Percentiles rank a stretch among this genome's conserved stretches.
Conservation (phyloP, 768 basidiomycete species). For the Boletus reticulatus region DNA sequence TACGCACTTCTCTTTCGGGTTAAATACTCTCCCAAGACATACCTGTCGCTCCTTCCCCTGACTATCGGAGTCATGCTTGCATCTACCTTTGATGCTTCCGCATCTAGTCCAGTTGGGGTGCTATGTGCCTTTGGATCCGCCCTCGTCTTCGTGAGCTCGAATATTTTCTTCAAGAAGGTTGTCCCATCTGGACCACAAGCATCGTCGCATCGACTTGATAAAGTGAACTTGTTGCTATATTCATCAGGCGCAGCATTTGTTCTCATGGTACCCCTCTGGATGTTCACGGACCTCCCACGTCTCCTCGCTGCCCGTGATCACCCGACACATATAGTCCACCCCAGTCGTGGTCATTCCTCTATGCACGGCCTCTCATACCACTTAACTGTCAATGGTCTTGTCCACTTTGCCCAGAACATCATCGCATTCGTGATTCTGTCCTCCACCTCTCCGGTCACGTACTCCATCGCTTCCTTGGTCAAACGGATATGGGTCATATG, state of each 20-base stretch:
- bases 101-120: constrained; percentile 83
- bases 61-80: constrained; percentile 97
- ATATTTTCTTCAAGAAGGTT: constrained; percentile 99
- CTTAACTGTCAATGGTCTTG: constrained; percentile 91
- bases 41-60: constrained; percentile 90
- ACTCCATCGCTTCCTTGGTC: constrained; percentile 96
- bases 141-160: constrained; percentile 93
- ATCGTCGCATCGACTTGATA: constrained; percentile 82
- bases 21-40: constrained; percentile 88
- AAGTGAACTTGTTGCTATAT: constrained; percentile 93
- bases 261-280: constrained; percentile 95
- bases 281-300: constrained; percentile 79
- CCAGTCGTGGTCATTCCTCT: constrained; percentile 43
- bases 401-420: constrained; percentile 96
- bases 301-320: constrained; percentile 49
- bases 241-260: constrained; percentile 93
- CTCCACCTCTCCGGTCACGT: constrained; percentile 96
- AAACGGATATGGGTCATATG: constrained; percentile 98
- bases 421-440: constrained; percentile 96
- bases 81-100: constrained; percentile 89
- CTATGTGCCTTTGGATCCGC: constrained; percentile 97
- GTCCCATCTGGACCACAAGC: constrained; percentile 65
- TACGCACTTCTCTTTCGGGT: constrained; percentile 94
- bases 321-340: constrained; percentile 43
- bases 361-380: constrained; percentile 73